A percentile compares a stretch with the other conserved stretches of the same genome.
These are phyloP conservation scores for Daldinia grandis DNA, from an alignment of 495 filamentous ascomycete genomes.

Conservation along the genomic window DNA sequence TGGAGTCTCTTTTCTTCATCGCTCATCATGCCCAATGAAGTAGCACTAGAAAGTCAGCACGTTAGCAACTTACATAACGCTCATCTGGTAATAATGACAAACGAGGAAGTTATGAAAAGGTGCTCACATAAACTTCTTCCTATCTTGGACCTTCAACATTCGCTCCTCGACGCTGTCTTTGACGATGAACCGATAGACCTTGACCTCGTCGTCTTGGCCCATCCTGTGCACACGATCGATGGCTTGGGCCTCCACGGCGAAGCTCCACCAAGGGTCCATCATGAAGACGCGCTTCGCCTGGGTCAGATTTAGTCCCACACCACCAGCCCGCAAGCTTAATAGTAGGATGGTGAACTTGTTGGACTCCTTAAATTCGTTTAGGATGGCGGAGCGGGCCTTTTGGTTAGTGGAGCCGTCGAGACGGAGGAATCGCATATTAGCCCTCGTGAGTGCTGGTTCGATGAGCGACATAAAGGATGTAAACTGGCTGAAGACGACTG, in stretches of 20 bases:
- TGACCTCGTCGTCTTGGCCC: conserved; percentile 89
- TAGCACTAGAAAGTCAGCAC: conserved; percentile 67
- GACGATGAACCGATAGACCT: conserved; percentile 85
- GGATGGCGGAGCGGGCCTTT: conserved; percentile 77
- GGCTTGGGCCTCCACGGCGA: conserved; percentile 94
- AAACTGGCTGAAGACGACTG: conserved; percentile 95
- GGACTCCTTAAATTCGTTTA: conserved; percentile 71
- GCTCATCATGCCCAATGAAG: conserved; percentile 88
- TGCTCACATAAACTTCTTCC: conserved; percentile 93
- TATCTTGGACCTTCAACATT: conserved; percentile 92
- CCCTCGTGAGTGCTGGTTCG: conserved; percentile 73
- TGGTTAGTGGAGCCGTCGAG: conserved; percentile 93
- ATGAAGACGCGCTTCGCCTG: conserved; percentile 88
- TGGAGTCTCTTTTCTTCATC: conserved; percentile 93
- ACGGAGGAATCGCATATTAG: conserved; percentile 79
- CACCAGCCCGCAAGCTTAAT: conserved; percentile 87
- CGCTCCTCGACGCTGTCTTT: conserved; percentile 91
- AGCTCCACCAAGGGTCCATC: conserved; percentile 99
- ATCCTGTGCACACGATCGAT: conserved; percentile 99
- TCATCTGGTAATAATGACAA: conserved; percentile 8
- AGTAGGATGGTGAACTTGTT: conserved; percentile 70
- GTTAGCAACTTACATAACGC: conserved; percentile 9
- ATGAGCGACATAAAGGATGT: conserved; percentile 95
- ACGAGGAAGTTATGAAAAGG: conserved; percentile 1
- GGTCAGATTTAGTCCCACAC: conserved; percentile 93